Base-by-base conservation (phyloP, 73 alveolate species). In the Diophrys appendiculata region DNA sequence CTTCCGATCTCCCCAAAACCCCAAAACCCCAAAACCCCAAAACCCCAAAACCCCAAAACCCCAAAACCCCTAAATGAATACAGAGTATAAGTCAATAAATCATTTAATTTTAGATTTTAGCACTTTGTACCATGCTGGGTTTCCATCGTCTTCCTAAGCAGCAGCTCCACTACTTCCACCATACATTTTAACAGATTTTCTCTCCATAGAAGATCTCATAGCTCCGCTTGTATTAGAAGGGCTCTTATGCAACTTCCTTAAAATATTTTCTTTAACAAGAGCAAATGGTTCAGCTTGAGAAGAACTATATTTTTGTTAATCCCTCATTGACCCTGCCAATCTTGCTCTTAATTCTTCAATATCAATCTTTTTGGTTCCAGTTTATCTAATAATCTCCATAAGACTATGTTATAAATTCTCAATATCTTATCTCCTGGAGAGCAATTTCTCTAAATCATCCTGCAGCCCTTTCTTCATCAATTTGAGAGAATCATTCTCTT, bases 71-170 rank as follows among this genome's bases (percentile, higher is more conserved):
- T 69, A 22, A 69, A 22, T 69, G 23, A 52, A 52, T 76, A n/a
- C n/a, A n/a, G n/a, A n/a, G 5, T n/a, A 11, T 25, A 55, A 13
- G 23, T 53, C 65, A 76, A 29, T 31, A 32, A 69, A 85, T 56
- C 69, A 24, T 35, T 83, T 53, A 29, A 77, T 34, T 18, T 72
- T 68, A 29, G 82, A 87, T 81, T 90, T 85, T 14, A 90, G 88
- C 27, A 90, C 69, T 26, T 65, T 79, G 64, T 73, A 84, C 96
- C 96, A 90, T 11, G 89, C 86, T 14, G 96, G 96, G 1, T 34
- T 81, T 26, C 73, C 79, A 23, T 73, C 89, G 5, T 32, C 83
- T 35, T 53, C 69, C 29, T 55, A 24, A 34, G 22, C 54, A 33
- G 65, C 68, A 28, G 82, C 72, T 64, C 77, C 82, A 0, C 60